Evolutionary conservation across 192 early-diverging fungal genomes (phyloP), one percentile per base, ranked within the genome.

Genomic region (Jimgerdemannia lactiflua): DNA sequence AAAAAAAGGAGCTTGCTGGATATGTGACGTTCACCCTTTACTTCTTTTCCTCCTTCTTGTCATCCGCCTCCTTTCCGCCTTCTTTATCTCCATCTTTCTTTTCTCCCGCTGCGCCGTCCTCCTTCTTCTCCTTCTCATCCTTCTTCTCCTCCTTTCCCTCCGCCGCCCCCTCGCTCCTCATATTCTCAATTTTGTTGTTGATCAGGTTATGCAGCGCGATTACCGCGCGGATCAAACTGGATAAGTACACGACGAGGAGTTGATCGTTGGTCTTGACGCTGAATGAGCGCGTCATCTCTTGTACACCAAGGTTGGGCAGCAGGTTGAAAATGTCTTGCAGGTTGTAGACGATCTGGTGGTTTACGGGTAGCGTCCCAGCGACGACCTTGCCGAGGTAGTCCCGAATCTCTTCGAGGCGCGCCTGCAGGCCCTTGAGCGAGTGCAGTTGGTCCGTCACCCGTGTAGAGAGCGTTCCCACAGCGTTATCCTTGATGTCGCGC

Each of bases 311-410:
- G 82, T 96, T 98, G 43, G 98, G 98, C 77, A 99, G 85, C 69
- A 97, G 87, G 76, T 99, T 99, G 78, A 99, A 97, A 72, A 99
- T 97, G 78, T 99, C 96, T 85, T 99, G 98, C 64, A 99, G 84
- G 80, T 99, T 98, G 89, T 98, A 97, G 67, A 99, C 90, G 74
- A 99, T 98, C 79, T 95, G 92, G 79, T 97, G 95, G 87, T 99
- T 98, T 19, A 97, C 91, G 3, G 98, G 98, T 54, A 98, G 85
- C 69, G 87, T 86, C 43, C 92, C 92, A 17, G 88, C 89, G 17
- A 96, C 90, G 3, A 99, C 97, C 72, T 98, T 94, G 78, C 90
- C 85, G 43, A 99, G 81, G 77, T 99, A 98, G 43, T 88, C 84
- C 8, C 92, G 89, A 70, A 99, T 97, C 29, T 97, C 96, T 19